These are phyloP conservation scores for Echinosophora koreensis DNA, from an alignment of 306 rosid genomes.

Conservation along the genomic window DNA sequence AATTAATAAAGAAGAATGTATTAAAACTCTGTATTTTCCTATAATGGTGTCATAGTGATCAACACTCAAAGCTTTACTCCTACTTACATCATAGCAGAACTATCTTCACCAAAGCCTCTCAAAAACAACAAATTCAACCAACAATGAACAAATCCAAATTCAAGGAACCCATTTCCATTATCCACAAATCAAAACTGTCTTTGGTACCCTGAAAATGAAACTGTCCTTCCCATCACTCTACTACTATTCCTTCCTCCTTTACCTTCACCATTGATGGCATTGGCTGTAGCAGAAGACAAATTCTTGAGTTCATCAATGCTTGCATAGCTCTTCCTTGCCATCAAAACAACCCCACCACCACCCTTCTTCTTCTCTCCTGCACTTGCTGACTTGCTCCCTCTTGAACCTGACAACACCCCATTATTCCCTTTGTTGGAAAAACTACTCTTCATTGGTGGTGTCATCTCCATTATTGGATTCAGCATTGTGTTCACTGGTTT, in stretches of 20 bases:
- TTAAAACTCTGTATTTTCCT: constrained; percentile 32
- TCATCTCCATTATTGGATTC: constrained; percentile 60
- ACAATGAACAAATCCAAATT: constrained; percentile 33
- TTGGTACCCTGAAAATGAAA: constrained; percentile 52
- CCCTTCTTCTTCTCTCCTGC: constrained; percentile 68
- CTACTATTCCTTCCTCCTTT: constrained; percentile 64
- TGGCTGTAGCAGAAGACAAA: constrained; percentile 68
- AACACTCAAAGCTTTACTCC: constrained; percentile 13
- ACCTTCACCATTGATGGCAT: constrained; percentile 69
- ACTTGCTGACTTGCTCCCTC: constrained; percentile 82
- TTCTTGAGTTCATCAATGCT: constrained; percentile 77
- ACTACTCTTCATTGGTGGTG: constrained; percentile 66
- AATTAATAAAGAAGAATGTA: not conserved
- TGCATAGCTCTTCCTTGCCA: constrained; percentile 86
- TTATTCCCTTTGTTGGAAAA: constrained; percentile 38
- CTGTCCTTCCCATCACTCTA: constrained; percentile 53
- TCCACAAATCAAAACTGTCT: constrained; percentile 58
- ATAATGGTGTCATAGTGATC: constrained; percentile 31
- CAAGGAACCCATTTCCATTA: constrained; percentile 13
- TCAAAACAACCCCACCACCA: constrained; percentile 45
- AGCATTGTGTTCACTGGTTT: constrained; percentile 55
- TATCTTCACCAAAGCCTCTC: constrained; percentile 35
- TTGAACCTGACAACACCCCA: constrained; percentile 55
- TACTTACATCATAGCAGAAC: constrained; percentile 38
- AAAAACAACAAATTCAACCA: constrained; percentile 36